These are phyloP conservation scores for Linnemannia elongata DNA, from an alignment of 192 early-diverging fungal species.

Conservation along the genomic window DNA sequence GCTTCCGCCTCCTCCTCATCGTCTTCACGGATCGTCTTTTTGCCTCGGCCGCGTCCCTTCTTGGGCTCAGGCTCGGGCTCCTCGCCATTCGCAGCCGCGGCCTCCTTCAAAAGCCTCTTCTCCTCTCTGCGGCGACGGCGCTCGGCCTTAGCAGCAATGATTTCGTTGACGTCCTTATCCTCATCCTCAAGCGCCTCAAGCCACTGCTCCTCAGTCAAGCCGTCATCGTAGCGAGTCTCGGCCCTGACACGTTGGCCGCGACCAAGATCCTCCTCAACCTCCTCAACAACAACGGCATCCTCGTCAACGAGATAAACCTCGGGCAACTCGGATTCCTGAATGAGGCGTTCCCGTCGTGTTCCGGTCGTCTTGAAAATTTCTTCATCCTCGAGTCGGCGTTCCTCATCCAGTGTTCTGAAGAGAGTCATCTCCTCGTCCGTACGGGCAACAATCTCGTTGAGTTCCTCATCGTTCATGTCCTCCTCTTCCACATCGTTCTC, in stretches of 20 bases:
- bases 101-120: constrained; percentile 45
- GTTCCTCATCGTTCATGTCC: constrained; percentile 86
- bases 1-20: constrained; percentile 44
- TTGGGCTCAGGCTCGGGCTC: constrained; percentile 50
- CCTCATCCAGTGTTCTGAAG: constrained; percentile 83
- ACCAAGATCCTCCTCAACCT: constrained; percentile 70
- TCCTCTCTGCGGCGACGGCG: constrained; percentile 58
- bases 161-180: constrained; percentile 70
- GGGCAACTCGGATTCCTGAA: constrained; percentile 90
- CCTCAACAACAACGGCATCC: constrained; percentile 59
- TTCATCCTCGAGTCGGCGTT: constrained; percentile 67
- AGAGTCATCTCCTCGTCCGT: constrained; percentile 82
- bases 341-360: constrained; percentile 78
- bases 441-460: constrained; percentile 95
- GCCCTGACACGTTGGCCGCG: constrained; percentile 82
- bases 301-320: constrained; percentile 80
- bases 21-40: constrained; percentile 51
- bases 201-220: constrained; percentile 94
- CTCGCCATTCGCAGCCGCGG: constrained; percentile 1
- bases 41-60: constrained; percentile 60
- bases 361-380: constrained; percentile 62
- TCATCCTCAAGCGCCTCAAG: constrained; percentile 82
- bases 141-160: constrained; percentile 62
- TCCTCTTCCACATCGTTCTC: constrained; percentile 75
- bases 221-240: constrained; percentile 91